Base-by-base conservation (phyloP, 768 basidiomycete species). In the Rhizopogon rudus region DNA sequence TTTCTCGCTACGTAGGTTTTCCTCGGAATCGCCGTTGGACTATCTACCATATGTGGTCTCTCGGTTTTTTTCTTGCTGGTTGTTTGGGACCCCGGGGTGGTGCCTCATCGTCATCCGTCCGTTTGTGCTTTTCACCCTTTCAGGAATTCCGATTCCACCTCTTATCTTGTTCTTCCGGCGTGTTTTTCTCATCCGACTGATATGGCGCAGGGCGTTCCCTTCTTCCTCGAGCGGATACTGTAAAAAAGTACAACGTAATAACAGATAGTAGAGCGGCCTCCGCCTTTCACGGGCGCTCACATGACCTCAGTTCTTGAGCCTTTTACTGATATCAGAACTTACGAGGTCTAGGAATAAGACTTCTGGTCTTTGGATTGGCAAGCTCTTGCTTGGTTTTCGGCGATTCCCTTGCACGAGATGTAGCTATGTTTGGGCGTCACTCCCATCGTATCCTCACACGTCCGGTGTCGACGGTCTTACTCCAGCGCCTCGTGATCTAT, bases 261-360 rank as follows among this genome's bases (percentile, higher is more conserved):
- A 16, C 33, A 5, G 20, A 13, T 17, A 17, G n/a, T 8, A 14
- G 12, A 9, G 31, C 5, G 51, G 40, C 28, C 17, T 37, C 48
- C 48, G 35, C 5, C 5, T 10, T 10, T 8, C 33, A 16, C 44
- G 42, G 43, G n/a, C n/a, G 58, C 67, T 55, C 48, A 70, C 70
- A 55, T 71, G 71, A 25, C 71, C 66, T 68, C 68, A 70, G 46
- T 71, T 70, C 40, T 66, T 67, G 44, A 70, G 43, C 42, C 67
- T 71, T 22, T n/a, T 13, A 3, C 43, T 9, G 52, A 4, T 17
- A 33, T 17, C 13, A 50, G 16, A 10, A 12, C 46, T 22, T 28
- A 4, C 13, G 16, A 51, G 14, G 31, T n/a, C 35, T 25, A 16
- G 22, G 53, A 55, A 29, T 37, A 6, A 40, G 46, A 52, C 63